phyloP scores from a whole-genome alignment of 2,329 filamentous ascomycete species.

The Verticillium nubilum region DNA sequence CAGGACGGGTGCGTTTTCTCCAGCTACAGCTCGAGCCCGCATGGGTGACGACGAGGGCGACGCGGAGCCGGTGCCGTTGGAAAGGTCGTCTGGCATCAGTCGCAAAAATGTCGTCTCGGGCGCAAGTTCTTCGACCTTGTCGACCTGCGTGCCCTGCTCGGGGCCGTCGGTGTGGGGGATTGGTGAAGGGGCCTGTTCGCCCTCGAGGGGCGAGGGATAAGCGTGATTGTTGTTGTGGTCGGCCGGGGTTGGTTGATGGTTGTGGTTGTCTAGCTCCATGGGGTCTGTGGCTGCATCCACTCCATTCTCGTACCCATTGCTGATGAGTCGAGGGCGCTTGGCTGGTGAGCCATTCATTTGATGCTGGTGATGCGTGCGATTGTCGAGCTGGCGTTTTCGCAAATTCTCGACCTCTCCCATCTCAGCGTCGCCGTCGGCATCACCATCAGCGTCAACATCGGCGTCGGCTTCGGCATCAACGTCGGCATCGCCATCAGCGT shows the following conservation, averaged over 20 bases:
- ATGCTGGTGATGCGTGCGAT: constrained; percentile 34
- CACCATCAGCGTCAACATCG: constrained; percentile 30
- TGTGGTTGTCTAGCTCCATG: constrained; percentile 54
- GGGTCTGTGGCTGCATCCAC: constrained; percentile 40
- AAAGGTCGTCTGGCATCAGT: constrained; percentile 37
- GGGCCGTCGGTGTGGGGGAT: constrained; percentile 54
- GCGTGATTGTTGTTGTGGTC: constrained; percentile 49
- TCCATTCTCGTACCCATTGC: constrained; percentile 57
- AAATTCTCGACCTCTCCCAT: constrained; percentile 36
- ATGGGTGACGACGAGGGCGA: constrained; percentile 27
- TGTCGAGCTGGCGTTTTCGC: constrained; percentile 45
- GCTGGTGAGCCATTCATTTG: constrained; percentile 50
- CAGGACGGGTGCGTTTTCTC: constrained; percentile 53
- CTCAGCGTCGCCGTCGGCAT: constrained; percentile 18
- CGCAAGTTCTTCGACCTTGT: constrained; percentile 57
- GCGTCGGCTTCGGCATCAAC: constrained; percentile 28
- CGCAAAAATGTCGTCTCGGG: constrained; percentile 57
- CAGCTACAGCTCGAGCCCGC: constrained; percentile 14
- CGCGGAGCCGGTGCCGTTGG: constrained; percentile 25
- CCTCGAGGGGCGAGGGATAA: constrained; percentile 59
- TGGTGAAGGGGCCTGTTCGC: constrained; percentile 48
- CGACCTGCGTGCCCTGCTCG: constrained; percentile 59
- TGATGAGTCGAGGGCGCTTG: constrained; percentile 51
- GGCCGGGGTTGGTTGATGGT: constrained; percentile 23
- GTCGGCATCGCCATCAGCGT: constrained; percentile 27